phyloP scores from a whole-genome alignment of 208 protist genomes.

The Acanthamoeba healyi region DNA sequence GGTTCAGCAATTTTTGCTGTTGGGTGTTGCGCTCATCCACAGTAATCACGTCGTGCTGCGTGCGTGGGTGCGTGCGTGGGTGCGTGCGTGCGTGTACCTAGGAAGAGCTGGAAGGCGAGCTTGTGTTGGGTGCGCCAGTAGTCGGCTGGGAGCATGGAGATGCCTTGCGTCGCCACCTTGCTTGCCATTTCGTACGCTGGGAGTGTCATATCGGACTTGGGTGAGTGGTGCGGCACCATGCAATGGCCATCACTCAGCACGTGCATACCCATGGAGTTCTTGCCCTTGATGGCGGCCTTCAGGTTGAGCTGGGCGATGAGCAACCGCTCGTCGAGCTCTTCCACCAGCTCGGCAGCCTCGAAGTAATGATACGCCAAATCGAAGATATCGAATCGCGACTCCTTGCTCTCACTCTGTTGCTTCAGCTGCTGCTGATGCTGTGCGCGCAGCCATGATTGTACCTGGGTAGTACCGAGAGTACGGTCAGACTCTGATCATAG shows the following conservation, averaged over 20 bases:
- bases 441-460: background rate
- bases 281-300: constrained; percentile 22
- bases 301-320: constrained; percentile 4
- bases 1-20: too few species aligned
- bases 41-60: too few species aligned
- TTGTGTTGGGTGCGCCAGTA: background rate
- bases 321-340: background rate
- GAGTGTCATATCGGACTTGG: too few species aligned
- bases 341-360: background rate
- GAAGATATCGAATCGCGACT: constrained; percentile 37
- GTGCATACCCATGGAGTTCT: constrained; percentile 66
- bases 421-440: background rate
- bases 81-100: constrained; percentile 6
- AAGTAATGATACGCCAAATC: constrained; percentile 6
- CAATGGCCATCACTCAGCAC: too few species aligned
- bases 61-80: too few species aligned
- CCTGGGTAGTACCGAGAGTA: too few species aligned
- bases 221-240: too few species aligned
- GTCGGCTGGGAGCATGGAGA: background rate
- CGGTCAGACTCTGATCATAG: too few species aligned
- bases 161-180: constrained; percentile 29
- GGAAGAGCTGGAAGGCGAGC: constrained; percentile 21
- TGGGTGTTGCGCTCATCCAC: too few species aligned
- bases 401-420: background rate
- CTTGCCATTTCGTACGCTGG: constrained; percentile 60